phyloP scores from a whole-genome alignment of 345 rosid genomes.

The Rhodamnia argentea region DNA sequence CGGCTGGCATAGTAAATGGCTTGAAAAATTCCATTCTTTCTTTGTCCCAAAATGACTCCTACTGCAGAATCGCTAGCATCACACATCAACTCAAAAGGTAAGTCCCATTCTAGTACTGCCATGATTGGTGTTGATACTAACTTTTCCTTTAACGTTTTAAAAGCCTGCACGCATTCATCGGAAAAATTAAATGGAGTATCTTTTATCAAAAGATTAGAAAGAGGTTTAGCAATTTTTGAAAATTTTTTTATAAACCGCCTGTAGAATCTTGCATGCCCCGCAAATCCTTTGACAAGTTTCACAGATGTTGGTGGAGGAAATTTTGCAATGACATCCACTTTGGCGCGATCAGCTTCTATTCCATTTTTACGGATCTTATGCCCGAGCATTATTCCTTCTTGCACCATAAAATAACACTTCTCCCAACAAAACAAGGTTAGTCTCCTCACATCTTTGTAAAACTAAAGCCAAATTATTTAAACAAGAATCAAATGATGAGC shows the following conservation, averaged over 20 bases:
- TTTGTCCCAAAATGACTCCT: too few relatives aligned
- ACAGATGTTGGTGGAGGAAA: neutral
- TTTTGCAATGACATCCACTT: neutral
- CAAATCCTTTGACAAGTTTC: neutral
- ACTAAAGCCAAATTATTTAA: too few relatives aligned
- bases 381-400: neutral
- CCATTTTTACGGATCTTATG: neutral
- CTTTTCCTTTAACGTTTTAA: neutral
- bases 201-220: neutral
- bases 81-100: neutral
- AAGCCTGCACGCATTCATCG: neutral
- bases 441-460: neutral
- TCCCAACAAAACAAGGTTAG: too few relatives aligned
- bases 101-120: neutral
- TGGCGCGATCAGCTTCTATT: neutral
- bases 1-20: too few relatives aligned
- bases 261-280: neutral
- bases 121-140: neutral
- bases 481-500: too few relatives aligned
- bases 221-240: neutral
- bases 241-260: neutral
- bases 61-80: neutral
- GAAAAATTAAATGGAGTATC: neutral
- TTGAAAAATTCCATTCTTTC: too few relatives aligned
- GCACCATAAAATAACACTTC: neutral